A percentile compares a stretch with the other conserved stretches of the same genome.
These are phyloP conservation scores for Mucor velutinosus DNA, from an alignment of 371 early-diverging fungal genomes.

Conservation along the genomic window DNA sequence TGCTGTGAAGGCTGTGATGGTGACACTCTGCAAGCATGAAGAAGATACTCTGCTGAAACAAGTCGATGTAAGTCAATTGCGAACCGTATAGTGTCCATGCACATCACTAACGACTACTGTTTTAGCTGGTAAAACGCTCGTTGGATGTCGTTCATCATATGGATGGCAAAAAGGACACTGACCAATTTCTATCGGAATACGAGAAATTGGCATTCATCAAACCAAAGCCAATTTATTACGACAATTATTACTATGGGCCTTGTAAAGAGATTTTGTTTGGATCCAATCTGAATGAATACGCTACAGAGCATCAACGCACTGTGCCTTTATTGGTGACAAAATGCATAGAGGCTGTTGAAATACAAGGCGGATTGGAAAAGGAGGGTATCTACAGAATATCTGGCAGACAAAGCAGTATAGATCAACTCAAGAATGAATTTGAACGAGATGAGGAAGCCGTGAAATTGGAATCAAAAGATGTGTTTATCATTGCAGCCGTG, in stretches of 20 bases:
- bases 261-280: conserved; percentile 62
- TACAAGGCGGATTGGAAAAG: conserved; percentile 51
- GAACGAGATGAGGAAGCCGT: conserved; percentile 57
- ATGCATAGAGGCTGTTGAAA: conserved; percentile 54
- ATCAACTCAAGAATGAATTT: conserved; percentile 50
- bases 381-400: conserved; percentile 68
- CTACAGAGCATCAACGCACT: conserved; percentile 31
- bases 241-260: conserved; percentile 47
- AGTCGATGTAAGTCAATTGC: conserved; percentile 24
- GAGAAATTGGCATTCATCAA: conserved; percentile 40
- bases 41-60: conserved; percentile 31
- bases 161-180: conserved; percentile 31
- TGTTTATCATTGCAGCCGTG: conserved; percentile 61
- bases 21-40: conserved; percentile 45
- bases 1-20: conserved; percentile 35
- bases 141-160: conserved; percentile 30
- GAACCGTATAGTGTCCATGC: background rate
- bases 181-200: conserved; percentile 42
- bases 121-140: conserved; percentile 22
- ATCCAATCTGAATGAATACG: conserved; percentile 40
- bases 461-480: conserved; percentile 50
- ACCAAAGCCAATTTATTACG: conserved; percentile 52
- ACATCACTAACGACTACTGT: background rate
- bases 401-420: conserved; percentile 55
- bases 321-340: conserved; percentile 55